Evolutionary conservation across 257 asterid genomes (phyloP).

Genomic region (Pogostemon cablin): DNA sequence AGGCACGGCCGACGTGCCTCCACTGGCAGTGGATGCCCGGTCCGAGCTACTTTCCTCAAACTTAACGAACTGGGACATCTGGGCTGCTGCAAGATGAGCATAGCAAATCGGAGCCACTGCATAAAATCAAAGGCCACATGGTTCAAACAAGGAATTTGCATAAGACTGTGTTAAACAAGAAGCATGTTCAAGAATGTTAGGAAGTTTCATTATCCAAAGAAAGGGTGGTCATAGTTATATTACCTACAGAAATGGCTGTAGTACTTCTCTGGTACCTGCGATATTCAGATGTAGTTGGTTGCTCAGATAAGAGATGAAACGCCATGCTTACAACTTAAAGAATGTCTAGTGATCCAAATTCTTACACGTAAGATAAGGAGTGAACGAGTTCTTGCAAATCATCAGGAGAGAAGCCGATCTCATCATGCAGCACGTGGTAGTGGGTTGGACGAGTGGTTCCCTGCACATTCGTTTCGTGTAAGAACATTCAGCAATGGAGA

Average conservation of each 20-base stretch:
- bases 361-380: slow-evolving; percentile 77
- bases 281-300: neutral
- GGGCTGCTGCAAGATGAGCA: slow-evolving; percentile 77
- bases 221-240: slow-evolving; percentile 15
- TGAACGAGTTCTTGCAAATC: slow-evolving; percentile 76
- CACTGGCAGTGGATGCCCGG: slow-evolving; percentile 52
- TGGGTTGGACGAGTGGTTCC: slow-evolving; percentile 82
- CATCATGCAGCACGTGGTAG: slow-evolving; percentile 73
- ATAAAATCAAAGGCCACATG: neutral
- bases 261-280: slow-evolving; percentile 88
- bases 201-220: neutral
- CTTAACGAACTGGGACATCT: slow-evolving; percentile 60
- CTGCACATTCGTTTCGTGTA: slow-evolving; percentile 34
- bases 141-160: neutral
- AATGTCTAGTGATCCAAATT: neutral
- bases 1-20: slow-evolving; percentile 37
- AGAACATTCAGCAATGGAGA: neutral
- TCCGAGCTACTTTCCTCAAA: slow-evolving; percentile 58
- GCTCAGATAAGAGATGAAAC: neutral
- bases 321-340: neutral
- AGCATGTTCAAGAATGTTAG: too few species aligned
- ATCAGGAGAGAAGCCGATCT: slow-evolving; percentile 69
- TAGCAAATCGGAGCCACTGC: slow-evolving; percentile 80
- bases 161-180: too few species aligned
- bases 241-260: slow-evolving; percentile 84